These are phyloP conservation scores for Tripterygium wilfordii DNA, from an alignment of 177 flowering plant species.

Conservation along the genomic window DNA sequence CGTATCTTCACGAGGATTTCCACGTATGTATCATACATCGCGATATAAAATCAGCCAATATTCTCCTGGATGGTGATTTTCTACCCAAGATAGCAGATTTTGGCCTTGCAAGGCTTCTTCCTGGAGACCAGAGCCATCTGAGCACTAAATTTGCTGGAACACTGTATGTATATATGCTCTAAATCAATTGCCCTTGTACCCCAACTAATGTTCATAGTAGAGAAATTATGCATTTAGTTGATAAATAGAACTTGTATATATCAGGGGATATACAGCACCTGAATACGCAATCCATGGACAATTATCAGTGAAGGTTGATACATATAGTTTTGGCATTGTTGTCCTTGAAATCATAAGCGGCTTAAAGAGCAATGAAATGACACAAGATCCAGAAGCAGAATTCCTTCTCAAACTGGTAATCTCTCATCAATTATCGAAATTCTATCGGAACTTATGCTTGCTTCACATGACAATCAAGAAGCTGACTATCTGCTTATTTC, in stretches of 20 bases:
- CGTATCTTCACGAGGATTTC: slow-evolving; percentile 50
- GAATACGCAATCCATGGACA: slow-evolving; percentile 57
- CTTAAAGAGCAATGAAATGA: slow-evolving; percentile 14
- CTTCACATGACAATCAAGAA: no score
- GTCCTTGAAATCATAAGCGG: slow-evolving; percentile 55
- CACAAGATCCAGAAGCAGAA: slow-evolving; percentile 15
- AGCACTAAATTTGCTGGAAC: slow-evolving; percentile 63
- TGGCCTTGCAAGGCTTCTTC: slow-evolving; percentile 51
- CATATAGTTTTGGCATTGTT: slow-evolving; percentile 49
- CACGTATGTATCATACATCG: slow-evolving; percentile 51
- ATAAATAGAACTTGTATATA: neutral
- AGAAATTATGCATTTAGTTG: neutral
- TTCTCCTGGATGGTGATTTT: slow-evolving; percentile 44
- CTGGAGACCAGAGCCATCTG: slow-evolving; percentile 44
- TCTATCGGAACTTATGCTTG: no score
- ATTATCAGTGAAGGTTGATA: slow-evolving; percentile 48
- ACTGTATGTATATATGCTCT: slow-evolving; percentile 28
- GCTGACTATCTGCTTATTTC: neutral
- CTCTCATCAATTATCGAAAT: neutral
- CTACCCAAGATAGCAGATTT: slow-evolving; percentile 62
- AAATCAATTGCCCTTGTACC: neutral
- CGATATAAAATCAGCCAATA: slow-evolving; percentile 50
- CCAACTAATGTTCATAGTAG: no score
- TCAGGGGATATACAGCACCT: slow-evolving; percentile 63
- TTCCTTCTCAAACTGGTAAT: slow-evolving; percentile 43